These are phyloP conservation scores for Pseudocercospora fijiensis DNA, from an alignment of 2,329 filamentous ascomycete species.

Conservation along the genomic window DNA sequence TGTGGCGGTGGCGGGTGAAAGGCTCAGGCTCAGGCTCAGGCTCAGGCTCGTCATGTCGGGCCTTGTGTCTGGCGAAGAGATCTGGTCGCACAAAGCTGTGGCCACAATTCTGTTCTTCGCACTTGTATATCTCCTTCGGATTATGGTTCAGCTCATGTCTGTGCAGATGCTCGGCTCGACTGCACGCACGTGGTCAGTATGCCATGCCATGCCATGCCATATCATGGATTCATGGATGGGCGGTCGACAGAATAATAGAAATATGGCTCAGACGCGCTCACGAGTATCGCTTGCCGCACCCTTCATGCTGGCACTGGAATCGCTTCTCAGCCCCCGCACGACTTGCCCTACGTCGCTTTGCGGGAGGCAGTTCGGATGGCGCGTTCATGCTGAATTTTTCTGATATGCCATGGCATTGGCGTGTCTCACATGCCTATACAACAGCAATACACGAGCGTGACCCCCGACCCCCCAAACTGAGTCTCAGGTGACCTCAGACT, in stretches of 20 bases:
- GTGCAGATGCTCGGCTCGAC: slow-evolving; percentile 85
- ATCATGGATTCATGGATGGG: too few relatives aligned
- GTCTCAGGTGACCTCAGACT: background rate
- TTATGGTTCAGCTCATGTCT: slow-evolving; percentile 91
- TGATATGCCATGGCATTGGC: background rate
- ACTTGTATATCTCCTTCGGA: slow-evolving; percentile 88
- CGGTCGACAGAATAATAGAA: background rate
- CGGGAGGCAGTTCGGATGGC: slow-evolving; percentile 14
- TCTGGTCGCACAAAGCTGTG: slow-evolving; percentile 92
- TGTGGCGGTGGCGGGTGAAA: slow-evolving; percentile 55
- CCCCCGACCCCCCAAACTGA: background rate
- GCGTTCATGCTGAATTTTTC: slow-evolving; percentile 10
- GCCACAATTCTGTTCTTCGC: slow-evolving; percentile 82
- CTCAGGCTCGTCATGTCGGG: slow-evolving; percentile 41
- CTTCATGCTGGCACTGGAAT: slow-evolving; percentile 69
- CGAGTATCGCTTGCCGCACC: slow-evolving; percentile 92
- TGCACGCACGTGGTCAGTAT: slow-evolving; percentile 4
- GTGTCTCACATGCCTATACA: background rate
- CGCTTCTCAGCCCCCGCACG: slow-evolving; percentile 74
- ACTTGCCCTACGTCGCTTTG: slow-evolving; percentile 56
- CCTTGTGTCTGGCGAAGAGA: slow-evolving; percentile 66
- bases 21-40: too few relatives aligned
- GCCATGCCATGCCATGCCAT: too few relatives aligned
- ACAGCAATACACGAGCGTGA: too few relatives aligned
- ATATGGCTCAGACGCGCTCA: slow-evolving; percentile 2